Conservation (phyloP, 2,329 filamentous ascomycete species). For the Hymenoscyphus linearis region DNA sequence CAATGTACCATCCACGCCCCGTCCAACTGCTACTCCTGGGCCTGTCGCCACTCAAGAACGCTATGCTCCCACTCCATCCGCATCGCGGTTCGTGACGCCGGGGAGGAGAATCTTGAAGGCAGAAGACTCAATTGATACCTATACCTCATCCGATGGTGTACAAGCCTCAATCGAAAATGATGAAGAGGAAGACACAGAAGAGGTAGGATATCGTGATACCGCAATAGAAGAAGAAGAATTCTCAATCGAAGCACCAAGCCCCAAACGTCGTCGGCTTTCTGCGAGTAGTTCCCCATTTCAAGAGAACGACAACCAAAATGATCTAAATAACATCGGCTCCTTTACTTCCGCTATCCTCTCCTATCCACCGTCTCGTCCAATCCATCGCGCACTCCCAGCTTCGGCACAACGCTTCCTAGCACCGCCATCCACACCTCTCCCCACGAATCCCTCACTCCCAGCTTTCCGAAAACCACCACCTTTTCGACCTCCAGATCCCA, state of each 20-base stretch:
- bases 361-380: conserved; percentile 20
- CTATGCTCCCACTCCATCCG: conserved; percentile 14
- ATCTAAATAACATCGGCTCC: conserved; percentile 12
- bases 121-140: conserved; percentile 24
- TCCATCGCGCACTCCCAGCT: conserved; percentile 14
- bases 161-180: conserved; percentile 28
- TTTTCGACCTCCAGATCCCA: conserved; percentile 29
- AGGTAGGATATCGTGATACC: neutral
- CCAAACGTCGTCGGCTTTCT: conserved; percentile 29
- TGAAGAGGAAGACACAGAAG: conserved; percentile 12
- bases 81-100: conserved; percentile 27
- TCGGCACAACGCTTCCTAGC: conserved; percentile 28
- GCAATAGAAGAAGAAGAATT: conserved; percentile 11
- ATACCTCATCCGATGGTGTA: conserved; percentile 20
- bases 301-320: conserved; percentile 8
- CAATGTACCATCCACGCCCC: conserved; percentile 28
- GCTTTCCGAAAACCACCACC: conserved; percentile 31
- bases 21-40: conserved; percentile 21
- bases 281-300: conserved; percentile 13
- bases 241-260: conserved; percentile 16
- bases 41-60: conserved; percentile 16
- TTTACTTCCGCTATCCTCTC: conserved; percentile 24
- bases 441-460: neutral
- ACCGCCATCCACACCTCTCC: conserved; percentile 18
- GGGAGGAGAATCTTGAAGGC: conserved; percentile 14